Percentiles rank a stretch among this genome's conserved stretches.
Conservation (phyloP, 306 rosid species). For the Begonia fuchsioides region DNA sequence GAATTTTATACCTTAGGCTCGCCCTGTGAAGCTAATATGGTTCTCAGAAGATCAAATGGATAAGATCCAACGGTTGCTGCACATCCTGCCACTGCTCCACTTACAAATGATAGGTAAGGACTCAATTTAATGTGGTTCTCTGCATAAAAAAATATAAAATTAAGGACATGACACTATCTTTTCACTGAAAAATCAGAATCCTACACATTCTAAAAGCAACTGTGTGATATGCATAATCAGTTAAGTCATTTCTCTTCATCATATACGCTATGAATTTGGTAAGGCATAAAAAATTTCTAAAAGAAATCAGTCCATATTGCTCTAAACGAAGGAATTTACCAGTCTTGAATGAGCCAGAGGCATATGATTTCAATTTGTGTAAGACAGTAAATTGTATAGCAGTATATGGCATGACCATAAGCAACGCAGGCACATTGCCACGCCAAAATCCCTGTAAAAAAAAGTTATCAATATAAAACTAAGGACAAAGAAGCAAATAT, state of each 20-base stretch:
- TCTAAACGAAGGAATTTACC: slow-evolving; percentile 19
- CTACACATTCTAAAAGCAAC: not conserved
- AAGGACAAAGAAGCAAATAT: too few relatives aligned
- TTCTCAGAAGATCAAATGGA: slow-evolving; percentile 89
- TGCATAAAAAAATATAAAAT: slow-evolving; percentile 31
- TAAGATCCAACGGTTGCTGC: slow-evolving; percentile 93
- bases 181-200: too few relatives aligned
- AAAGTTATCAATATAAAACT: not conserved
- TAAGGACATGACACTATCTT: not conserved
- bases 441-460: slow-evolving; percentile 98
- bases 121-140: slow-evolving; percentile 68
- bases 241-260: not conserved
- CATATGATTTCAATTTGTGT: slow-evolving; percentile 69
- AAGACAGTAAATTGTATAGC: slow-evolving; percentile 85
- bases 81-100: slow-evolving; percentile 90
- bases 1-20: slow-evolving; percentile 72
- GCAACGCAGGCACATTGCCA: slow-evolving; percentile 93
- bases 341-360: slow-evolving; percentile 77
- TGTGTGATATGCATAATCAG: too few relatives aligned
- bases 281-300: too few relatives aligned
- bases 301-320: too few relatives aligned
- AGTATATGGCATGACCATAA: slow-evolving; percentile 97
- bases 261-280: too few relatives aligned
- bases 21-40: slow-evolving; percentile 94
- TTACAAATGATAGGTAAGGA: slow-evolving; percentile 73